A percentile compares a stretch with the other conserved stretches of the same genome.
Evolutionary conservation across 2,329 filamentous ascomycete species (phyloP).

Genomic region (Coniochaeta sp.): DNA sequence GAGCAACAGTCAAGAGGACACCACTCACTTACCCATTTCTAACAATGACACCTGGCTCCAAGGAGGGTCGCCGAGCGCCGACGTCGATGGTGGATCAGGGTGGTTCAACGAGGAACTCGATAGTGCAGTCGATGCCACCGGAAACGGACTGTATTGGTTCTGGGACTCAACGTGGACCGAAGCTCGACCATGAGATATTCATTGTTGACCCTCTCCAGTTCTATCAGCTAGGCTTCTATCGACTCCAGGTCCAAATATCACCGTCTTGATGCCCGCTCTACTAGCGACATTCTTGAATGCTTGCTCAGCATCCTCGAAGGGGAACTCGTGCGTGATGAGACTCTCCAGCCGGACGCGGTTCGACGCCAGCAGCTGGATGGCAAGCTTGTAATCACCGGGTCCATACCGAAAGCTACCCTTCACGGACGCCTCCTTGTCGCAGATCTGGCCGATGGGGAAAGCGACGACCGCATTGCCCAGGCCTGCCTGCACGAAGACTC

Average conservation of each 20-base stretch:
- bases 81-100: neutral
- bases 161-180: neutral
- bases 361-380: slow-evolving; percentile 63
- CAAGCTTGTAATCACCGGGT: slow-evolving; percentile 75
- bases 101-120: neutral
- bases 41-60: neutral
- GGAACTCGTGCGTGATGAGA: slow-evolving; percentile 67
- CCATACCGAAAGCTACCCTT: slow-evolving; percentile 86
- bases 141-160: neutral
- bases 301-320: slow-evolving; percentile 72
- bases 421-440: slow-evolving; percentile 76
- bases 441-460: slow-evolving; percentile 84
- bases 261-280: slow-evolving; percentile 66
- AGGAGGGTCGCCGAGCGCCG: neutral
- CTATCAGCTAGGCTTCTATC: neutral
- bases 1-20: neutral
- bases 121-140: neutral
- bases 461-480: slow-evolving; percentile 81
- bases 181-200: neutral
- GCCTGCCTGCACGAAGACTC: slow-evolving; percentile 73
- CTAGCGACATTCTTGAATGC: slow-evolving; percentile 79
- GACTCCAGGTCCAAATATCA: slow-evolving; percentile 49
- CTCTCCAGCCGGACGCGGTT: slow-evolving; percentile 73
- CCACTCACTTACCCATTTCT: neutral
- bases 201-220: neutral